A percentile compares a stretch with the other conserved stretches of the same genome.
Conservation (phyloP, 2,329 filamentous ascomycete species). For the Zopfia rhizophila region DNA sequence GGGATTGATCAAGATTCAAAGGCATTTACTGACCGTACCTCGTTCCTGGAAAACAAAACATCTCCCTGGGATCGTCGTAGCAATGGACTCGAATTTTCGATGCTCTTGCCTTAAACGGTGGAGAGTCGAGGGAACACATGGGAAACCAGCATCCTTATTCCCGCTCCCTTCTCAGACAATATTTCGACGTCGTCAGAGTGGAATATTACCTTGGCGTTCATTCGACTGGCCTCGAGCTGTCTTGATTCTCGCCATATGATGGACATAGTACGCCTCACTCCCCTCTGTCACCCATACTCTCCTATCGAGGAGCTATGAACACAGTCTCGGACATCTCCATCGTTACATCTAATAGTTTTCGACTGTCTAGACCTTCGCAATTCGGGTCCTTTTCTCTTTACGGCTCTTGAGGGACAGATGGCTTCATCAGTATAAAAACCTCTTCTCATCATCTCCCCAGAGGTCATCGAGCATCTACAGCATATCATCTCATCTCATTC, state of each 20-base stretch:
- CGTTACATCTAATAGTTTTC: slow-evolving; percentile 3
- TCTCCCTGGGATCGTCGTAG: slow-evolving; percentile 3
- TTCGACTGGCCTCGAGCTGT: too few relatives aligned
- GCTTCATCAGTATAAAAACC: slow-evolving; percentile 5
- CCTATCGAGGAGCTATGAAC: too few relatives aligned
- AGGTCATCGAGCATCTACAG: slow-evolving; percentile 28
- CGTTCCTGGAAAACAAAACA: neutral
- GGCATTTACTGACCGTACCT: neutral
- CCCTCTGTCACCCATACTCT: too few relatives aligned
- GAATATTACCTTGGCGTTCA: slow-evolving; percentile 16
- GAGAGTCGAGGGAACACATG: neutral
- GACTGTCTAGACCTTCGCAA: slow-evolving; percentile 13
- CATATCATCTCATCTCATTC: slow-evolving; percentile 22
- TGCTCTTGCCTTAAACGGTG: neutral
- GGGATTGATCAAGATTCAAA: slow-evolving; percentile 10
- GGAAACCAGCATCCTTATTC: too few relatives aligned
- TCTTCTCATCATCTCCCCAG: neutral
- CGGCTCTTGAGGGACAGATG: slow-evolving; percentile 4
- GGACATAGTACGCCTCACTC: too few relatives aligned
- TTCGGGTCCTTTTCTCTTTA: slow-evolving; percentile 19
- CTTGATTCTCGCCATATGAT: too few relatives aligned
- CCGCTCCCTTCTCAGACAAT: slow-evolving; percentile 12
- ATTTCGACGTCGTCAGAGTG: neutral
- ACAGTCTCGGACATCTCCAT: too few relatives aligned
- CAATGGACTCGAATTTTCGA: neutral